Base-by-base conservation (phyloP, 495 filamentous ascomycete genomes). In the Antarctomyces pellizariae region DNA sequence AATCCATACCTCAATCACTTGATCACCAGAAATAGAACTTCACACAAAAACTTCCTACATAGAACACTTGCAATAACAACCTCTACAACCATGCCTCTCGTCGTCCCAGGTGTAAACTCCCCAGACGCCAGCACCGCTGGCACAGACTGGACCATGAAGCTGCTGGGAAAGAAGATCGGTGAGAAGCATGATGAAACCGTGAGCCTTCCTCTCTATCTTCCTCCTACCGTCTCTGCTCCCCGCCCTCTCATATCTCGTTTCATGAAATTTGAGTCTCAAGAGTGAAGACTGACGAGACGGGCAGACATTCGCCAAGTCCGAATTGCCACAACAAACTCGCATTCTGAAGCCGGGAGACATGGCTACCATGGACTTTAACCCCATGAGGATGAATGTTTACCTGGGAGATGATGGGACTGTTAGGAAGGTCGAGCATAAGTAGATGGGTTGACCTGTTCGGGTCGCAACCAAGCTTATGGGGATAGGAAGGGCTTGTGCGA, bases 291-390 rank as follows among this genome's bases (percentile, higher is more conserved):
- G 10, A 30, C 12, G 9, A 13, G 8, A n/a, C 12, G 13, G 9
- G 2, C 35, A 82, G 76, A 67, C 57, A 4, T 86, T 83, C 39
- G 71, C 75, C 30, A 79, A 71, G 45, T 54, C 53, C 19, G 75
- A 83, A 18, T 58, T 86, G 8, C 77, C 77, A 0, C 36, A 72
- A 32, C 38, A 59, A 28, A 62, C 66, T 34, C 68, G 76, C 18
- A 56, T 86, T 24, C 50, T 82, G 32, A 50, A 64, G 45, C 71
- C 69, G 0, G 71, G 62, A 24, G 40, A 47, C 24, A 59, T 68
- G 52, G 54, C 57, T 23, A 67, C 70, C 8, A 63, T 57, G 50
- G 74, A 79, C 39, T 54, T 57, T 41, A 53, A 54, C 5, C 59
- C 62, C 1, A 49, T 73, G 26, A 51, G 68, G 57, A 46, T 84